These are phyloP conservation scores for Nitzschia sp. DNA, from an alignment of 108 stramenopile genomes.

Conservation along the genomic window DNA sequence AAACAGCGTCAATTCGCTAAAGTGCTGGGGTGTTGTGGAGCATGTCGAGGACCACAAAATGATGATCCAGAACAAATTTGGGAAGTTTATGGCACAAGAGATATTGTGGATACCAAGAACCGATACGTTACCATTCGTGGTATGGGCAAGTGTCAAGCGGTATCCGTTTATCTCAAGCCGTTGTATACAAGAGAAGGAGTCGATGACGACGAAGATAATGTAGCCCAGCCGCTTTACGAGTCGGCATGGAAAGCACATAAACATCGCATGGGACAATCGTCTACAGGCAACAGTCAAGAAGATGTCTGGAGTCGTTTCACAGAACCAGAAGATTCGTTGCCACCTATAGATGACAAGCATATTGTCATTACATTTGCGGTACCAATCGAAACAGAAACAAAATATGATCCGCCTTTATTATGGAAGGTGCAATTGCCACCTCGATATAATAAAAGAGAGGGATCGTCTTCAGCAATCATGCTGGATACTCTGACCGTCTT, in stretches of 20 bases:
- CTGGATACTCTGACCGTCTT: slow-evolving; percentile 76
- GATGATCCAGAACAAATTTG: slow-evolving; percentile 29
- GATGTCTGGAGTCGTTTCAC: slow-evolving; percentile 26
- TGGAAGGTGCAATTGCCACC: slow-evolving; percentile 84
- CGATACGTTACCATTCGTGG: slow-evolving; percentile 53
- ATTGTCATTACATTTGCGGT: slow-evolving; percentile 47
- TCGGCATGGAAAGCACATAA: slow-evolving; percentile 17
- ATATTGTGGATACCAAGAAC: slow-evolving; percentile 31
- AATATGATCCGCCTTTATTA: slow-evolving; percentile 62
- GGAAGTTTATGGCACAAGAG: slow-evolving; percentile 37
- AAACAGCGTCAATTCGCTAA: slow-evolving; percentile 7
- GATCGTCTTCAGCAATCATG: slow-evolving; percentile 27
- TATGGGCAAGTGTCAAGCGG: slow-evolving; percentile 71
- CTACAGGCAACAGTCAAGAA: background rate
- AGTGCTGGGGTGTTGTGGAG: slow-evolving; percentile 2
- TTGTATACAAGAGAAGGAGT: slow-evolving; percentile 4
- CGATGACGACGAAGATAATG: slow-evolving; percentile 12
- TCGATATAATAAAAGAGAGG: slow-evolving; percentile 19
- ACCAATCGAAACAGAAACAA: slow-evolving; percentile 8
- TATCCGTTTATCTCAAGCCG: slow-evolving; percentile 62
- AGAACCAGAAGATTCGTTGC: slow-evolving; percentile 17
- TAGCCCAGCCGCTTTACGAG: slow-evolving; percentile 9
- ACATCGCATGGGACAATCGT: slow-evolving; percentile 12
- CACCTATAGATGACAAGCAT: slow-evolving; percentile 8
- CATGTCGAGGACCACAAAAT: slow-evolving; percentile 1